A percentile compares a stretch with the other conserved stretches of the same genome.
Evolutionary conservation across 345 rosid species (phyloP).

Genomic region (Populus nigra): DNA sequence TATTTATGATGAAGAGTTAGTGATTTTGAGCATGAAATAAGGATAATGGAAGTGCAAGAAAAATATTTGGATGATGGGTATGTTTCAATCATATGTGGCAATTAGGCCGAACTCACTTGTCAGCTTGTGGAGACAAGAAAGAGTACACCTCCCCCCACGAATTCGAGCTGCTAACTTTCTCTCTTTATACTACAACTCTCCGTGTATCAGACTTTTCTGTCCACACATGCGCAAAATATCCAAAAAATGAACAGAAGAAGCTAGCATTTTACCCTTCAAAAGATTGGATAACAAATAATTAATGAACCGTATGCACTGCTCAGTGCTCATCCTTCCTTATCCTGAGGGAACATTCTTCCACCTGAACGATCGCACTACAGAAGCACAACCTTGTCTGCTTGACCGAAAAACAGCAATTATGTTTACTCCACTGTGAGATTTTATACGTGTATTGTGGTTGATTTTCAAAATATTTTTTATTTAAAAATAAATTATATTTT

Average conservation of each 20-base stretch:
- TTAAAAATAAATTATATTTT: no score
- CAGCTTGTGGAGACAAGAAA: constrained; percentile 49
- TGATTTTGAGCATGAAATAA: constrained; percentile 15
- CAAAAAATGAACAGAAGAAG: constrained; percentile 8
- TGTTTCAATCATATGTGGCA: constrained; percentile 48
- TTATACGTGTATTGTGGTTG: background rate
- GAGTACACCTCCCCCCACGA: constrained; percentile 25
- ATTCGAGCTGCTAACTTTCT: constrained; percentile 24
- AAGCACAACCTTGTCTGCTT: constrained; percentile 11
- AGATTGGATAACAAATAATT: constrained; percentile 11
- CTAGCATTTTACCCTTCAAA: constrained; percentile 16
- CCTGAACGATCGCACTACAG: constrained; percentile 20
- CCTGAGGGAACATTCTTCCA: constrained; percentile 1
- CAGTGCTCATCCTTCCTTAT: constrained; percentile 12
- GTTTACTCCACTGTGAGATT: constrained; percentile 2
- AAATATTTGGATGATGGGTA: constrained; percentile 26
- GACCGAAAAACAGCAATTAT: constrained; percentile 1
- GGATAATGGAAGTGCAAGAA: constrained; percentile 17
- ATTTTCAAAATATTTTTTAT: no score
- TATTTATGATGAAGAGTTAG: background rate
- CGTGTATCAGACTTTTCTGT: constrained; percentile 12
- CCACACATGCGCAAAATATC: constrained; percentile 25
- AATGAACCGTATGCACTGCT: background rate
- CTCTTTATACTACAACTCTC: background rate
- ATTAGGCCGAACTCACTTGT: constrained; percentile 38